Evolutionary conservation across 257 asterid species (phyloP), one percentile per base, ranked within the genome.

Genomic region (Nicotiana tabacum): DNA sequence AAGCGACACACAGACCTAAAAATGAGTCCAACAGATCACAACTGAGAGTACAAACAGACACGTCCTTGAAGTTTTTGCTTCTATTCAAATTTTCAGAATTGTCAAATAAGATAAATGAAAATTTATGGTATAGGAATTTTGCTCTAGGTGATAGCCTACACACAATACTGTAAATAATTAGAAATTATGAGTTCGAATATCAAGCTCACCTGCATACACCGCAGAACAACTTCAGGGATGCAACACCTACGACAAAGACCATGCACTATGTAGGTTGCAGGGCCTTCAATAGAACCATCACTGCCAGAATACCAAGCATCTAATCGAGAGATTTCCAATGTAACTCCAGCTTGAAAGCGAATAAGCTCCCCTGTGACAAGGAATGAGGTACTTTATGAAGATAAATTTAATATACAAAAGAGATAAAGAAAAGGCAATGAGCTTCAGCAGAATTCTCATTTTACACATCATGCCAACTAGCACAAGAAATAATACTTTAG

Each of bases 221-320:
- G 94, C 78, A 96, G 99, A 87, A 91, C 81, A 43, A 90, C 87
- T 91, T 96, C 99, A 17, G 98, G 97, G 79, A 96, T 91, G 91
- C 98, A 96, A 90, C 99, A 96, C 84, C 88, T 91, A 85, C 98
- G 99, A 87, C 98, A 96, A 82, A 96, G 97, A 77, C 99, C 99
- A 43, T 94, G 93, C 53, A 93, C 93, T 84, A 96, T 81, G 81
- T 91, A 96, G 15, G 96, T 91, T n/a, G 99, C 98, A 16, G 97
- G 94, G 51, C 89, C 94, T 86, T 88, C 95, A 77, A 91, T 80
- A 77, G 95, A 89, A 70, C 98, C 98, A 85, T 91, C 91, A 82
- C 82, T 85, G 78, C 89, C 92, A 55, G 98, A 96, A 87, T 93
- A 94, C 98, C 98, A 96, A 85, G 98, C 97, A 89, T 96, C 98